Base-by-base conservation (phyloP, 2,329 filamentous ascomycete genomes). In the Botrytis medusae region DNA sequence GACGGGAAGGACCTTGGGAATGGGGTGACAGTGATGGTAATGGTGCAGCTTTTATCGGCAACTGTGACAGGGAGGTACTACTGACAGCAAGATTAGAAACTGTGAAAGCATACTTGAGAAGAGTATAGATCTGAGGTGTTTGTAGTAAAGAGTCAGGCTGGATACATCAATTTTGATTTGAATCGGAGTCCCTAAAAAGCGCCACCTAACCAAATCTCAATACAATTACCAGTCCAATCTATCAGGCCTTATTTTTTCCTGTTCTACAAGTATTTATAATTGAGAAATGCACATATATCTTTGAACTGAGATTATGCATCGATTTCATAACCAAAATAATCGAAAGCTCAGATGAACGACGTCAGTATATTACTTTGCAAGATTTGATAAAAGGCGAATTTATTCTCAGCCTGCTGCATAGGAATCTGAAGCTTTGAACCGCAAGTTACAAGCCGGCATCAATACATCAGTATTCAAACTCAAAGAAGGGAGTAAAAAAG, bases 171-270 rank as follows among this genome's bases (percentile, higher is more conserved):
- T 4, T 25, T 25, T 10, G 1, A 25, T 25, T 12, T 48, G 22
- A 51, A 14, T 14, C 0, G 3, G n/a, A 2, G 22, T n/a, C 25
- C 22, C 4, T 25, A n/a, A 5, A n/a, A 10, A 25, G 9, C 10
- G 14, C 46, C 6, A 14, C 22, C 9, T 4, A 25, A n/a, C 10
- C 22, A 6, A 51, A n/a, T 51, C 10, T 14, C 1, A n/a, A 14
- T 1, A 10, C 14, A 6, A n/a, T 14, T 14, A 14, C 4, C 9
- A 14, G 22, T n/a, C 22, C 22, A 51, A 4, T 51, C 1, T 51
- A 44, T 20, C 5, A 1, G 42, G 7, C 16, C 18, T 18, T 20
- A 44, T 1, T 16, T 20, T 44, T 20, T 16, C 7, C 1, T 20
- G 16, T 20, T 44, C 14, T 7, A 44, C 5, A 44, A 44, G 4